Evolutionary conservation across 495 filamentous ascomycete species (phyloP), one percentile per base, ranked within the genome.

Genomic region (Halenospora varia): DNA sequence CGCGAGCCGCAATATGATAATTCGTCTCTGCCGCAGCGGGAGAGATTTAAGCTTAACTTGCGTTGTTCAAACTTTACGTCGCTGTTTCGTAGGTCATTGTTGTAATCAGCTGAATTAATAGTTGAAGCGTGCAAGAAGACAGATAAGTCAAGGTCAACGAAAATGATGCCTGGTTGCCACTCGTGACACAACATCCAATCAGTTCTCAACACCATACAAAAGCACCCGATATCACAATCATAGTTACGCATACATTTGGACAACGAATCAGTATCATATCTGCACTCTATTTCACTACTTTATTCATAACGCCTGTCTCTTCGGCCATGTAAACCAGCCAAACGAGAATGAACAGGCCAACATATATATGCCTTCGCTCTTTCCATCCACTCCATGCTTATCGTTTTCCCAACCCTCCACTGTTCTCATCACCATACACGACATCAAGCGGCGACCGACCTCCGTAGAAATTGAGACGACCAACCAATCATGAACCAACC

Each of bases 161-260:
- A n/a, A n/a, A n/a, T n/a, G n/a, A n/a, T n/a, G n/a, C n/a, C n/a
- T n/a, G n/a, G n/a, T n/a, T n/a, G n/a, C n/a, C n/a, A n/a, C n/a
- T n/a, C n/a, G n/a, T n/a, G n/a, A n/a, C n/a, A n/a, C 57, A 18
- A 22, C 51, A 55, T 18, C 61, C 63, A 29, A 58, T 50, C 35
- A 57, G 8, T 47, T 40, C 35, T 40, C 35, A 40, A 19, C 19
- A 47, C 18, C n/a, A n/a, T n/a, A n/a, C n/a, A n/a, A 8, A 19
- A 47, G 44, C 18, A 10, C 44, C 44, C 10, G 44, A 19, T 47
- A 8, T 20, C 44, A 47, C 8, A 10, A 10, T 11, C 44, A 47
- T n/a, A n/a, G n/a, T 47, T 47, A 8, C 8, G 10, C 6, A 13
- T 20, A 8, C 18, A 47, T 20, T 13, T 6, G 18, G 10, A 47